Conservation (phyloP, 2,329 filamentous ascomycete species). For the Cadophora luteo-olivacea region DNA sequence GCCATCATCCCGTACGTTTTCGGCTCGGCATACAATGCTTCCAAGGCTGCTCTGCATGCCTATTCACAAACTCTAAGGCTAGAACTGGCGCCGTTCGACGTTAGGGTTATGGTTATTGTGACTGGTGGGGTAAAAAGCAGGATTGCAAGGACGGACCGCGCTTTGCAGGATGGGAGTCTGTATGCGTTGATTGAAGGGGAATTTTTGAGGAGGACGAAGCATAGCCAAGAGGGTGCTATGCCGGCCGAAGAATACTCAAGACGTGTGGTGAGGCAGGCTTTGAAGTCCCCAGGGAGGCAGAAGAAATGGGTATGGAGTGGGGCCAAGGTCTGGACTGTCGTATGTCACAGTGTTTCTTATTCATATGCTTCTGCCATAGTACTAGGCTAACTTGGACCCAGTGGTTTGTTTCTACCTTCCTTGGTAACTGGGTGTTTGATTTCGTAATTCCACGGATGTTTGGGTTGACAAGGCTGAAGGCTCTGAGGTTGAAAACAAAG, state of each 20-base stretch:
- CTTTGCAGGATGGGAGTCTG: conserved; percentile 30
- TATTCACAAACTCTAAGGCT: conserved; percentile 38
- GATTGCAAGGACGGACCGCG: conserved; percentile 32
- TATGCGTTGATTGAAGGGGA: conserved; percentile 35
- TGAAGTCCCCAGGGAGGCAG: conserved; percentile 28
- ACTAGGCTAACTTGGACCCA: no score
- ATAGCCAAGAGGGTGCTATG: conserved; percentile 40
- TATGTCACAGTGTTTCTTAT: no score
- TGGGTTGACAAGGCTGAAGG: no score
- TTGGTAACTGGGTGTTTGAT: no score
- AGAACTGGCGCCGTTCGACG: conserved; percentile 40
- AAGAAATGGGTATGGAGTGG: conserved; percentile 39
- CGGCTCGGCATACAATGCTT: conserved; percentile 90
- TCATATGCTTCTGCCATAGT: no score
- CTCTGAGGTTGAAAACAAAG: no score
- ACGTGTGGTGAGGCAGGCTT: conserved; percentile 38
- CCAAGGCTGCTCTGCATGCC: conserved; percentile 71
- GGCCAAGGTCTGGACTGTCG: no score
- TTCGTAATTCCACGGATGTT: no score
- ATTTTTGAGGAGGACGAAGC: conserved; percentile 32
- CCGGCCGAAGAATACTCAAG: conserved; percentile 34
- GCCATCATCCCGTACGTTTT: conserved; percentile 84
- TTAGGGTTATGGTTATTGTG: conserved; percentile 39
- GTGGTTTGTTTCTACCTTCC: no score
- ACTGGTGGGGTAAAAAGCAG: conserved; percentile 37